Evolutionary conservation across 768 basidiomycete species (phyloP), one percentile per base, ranked within the genome.

Genomic region (Botryobasidium botryosum): DNA sequence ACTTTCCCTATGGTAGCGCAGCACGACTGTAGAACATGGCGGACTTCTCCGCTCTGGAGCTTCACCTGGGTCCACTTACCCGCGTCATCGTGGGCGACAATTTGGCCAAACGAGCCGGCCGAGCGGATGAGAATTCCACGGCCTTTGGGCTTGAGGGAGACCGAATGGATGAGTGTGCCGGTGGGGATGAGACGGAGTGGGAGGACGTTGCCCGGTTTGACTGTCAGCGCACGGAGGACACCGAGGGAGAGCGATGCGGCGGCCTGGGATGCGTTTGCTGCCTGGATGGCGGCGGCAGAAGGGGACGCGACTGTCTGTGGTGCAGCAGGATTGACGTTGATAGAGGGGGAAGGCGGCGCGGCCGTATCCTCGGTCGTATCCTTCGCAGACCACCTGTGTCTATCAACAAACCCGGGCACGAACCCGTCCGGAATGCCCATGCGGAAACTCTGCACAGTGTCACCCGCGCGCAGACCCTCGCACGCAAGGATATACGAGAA

Each of bases 401-500:
- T 43, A 44, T 61, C 58, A 28, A 56, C 59, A 54, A 59, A 66
- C 24, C 64, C 61, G 52, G 79, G 73, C 20, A 82, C 70, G 47
- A 84, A 69, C 2, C 75, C 83, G 17, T 75, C 64, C 0, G 88
- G 77, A 38, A 96, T 80, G 25, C 90, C 90, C 46, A 69, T 61
- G 44, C 85, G 68, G 62, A 85, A 97, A 50, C 80, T 84, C 61
- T 83, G 74, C 37, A 97, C 85, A 23, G 74, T 68, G 54, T 91
- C 81, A 1, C 94, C 94, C 4, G 87, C 84, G 32, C 84, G 67
- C 52, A 96, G 62, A 4, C 85, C 88, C 50, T 91, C 87, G 5
- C 84, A 78, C 2, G 94, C 90, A 36, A 97, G 64, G 55, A 99
- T 90, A 58, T 99, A 99, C 56, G 76, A 81, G 77, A 81, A 92